phyloP scores from a whole-genome alignment of 2,329 filamentous ascomycete species.

The Arthrobotrys entomopaga region DNA sequence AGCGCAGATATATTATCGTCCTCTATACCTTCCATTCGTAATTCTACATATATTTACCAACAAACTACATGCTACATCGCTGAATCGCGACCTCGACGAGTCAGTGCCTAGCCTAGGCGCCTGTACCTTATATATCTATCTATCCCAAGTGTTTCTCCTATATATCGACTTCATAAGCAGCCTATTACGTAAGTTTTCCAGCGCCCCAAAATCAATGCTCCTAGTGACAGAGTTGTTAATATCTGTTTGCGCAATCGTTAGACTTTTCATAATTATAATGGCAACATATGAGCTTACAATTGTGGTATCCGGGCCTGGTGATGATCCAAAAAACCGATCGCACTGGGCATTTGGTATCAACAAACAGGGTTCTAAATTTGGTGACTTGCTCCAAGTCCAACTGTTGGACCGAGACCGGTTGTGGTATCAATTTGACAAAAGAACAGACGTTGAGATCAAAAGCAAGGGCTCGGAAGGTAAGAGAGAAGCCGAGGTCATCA shows the following conservation, averaged over 20 bases:
- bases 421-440: slow-evolving; percentile 28
- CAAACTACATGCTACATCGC: neutral
- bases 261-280: slow-evolving; percentile 11
- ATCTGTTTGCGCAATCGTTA: neutral
- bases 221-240: neutral
- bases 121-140: neutral
- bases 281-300: slow-evolving; percentile 25
- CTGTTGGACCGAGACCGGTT: slow-evolving; percentile 19
- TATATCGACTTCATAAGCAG: neutral
- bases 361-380: slow-evolving; percentile 10
- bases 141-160: neutral
- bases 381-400: slow-evolving; percentile 26
- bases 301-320: slow-evolving; percentile 25
- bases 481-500: neutral
- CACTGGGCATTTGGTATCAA: slow-evolving; percentile 31
- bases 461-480: slow-evolving; percentile 25
- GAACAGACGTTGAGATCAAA: slow-evolving; percentile 18
- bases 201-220: neutral
- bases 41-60: no score
- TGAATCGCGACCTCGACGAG: neutral
- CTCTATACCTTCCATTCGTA: neutral
- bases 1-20: neutral
- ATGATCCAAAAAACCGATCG: slow-evolving; percentile 23
- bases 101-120: no score
- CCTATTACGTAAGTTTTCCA: neutral